Conservation (phyloP, 306 rosid genomes). For the Astragalus membranaceus region DNA sequence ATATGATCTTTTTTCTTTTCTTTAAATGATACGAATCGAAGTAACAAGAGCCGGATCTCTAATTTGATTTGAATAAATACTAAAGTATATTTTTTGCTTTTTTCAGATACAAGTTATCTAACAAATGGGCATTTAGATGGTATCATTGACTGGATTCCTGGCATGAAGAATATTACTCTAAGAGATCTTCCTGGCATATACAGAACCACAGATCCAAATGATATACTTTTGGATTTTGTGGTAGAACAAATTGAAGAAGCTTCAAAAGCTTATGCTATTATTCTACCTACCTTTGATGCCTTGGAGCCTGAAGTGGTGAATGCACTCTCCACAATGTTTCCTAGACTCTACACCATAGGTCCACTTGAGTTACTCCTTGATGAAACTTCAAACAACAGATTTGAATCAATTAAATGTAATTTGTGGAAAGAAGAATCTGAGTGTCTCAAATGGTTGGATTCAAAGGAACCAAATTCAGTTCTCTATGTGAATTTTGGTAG, state of each 20-base stretch:
- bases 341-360: constrained; percentile 32
- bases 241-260: constrained; percentile 18
- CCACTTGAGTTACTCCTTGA: constrained; percentile 36
- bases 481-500: constrained; percentile 43
- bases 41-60: too few relatives aligned
- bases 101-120: constrained; percentile 27
- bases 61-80: neutral
- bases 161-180: constrained; percentile 30
- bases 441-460: too few relatives aligned
- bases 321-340: constrained; percentile 29
- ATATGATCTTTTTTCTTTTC: too few relatives aligned
- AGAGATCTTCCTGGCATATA: neutral
- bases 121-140: constrained; percentile 32
- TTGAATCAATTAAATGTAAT: too few relatives aligned
- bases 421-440: too few relatives aligned
- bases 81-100: neutral
- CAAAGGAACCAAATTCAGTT: too few relatives aligned
- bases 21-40: too few relatives aligned
- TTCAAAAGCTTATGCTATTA: constrained; percentile 34
- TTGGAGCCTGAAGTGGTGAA: constrained; percentile 27
- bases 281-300: constrained; percentile 31
- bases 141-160: constrained; percentile 35
- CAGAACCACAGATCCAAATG: constrained; percentile 28
- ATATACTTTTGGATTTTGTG: constrained; percentile 18
- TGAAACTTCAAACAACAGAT: too few relatives aligned